A percentile compares a stretch with the other conserved stretches of the same genome.
Evolutionary conservation across 352 stramenopile genomes (phyloP).

Genomic region (Globisporangium mamillatum): DNA sequence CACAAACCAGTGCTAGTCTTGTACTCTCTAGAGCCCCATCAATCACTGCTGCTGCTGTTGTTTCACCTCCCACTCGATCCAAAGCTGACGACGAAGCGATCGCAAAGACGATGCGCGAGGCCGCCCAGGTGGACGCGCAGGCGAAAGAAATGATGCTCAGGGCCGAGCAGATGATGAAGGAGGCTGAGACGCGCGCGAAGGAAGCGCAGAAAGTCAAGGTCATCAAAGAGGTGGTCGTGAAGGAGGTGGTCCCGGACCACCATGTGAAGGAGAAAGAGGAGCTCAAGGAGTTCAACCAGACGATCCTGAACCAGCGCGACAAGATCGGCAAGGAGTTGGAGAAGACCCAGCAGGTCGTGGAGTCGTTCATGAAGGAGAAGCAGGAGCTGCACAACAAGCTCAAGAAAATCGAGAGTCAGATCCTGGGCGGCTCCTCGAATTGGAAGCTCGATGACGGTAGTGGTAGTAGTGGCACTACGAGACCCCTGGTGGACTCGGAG

Average conservation of each 20-base stretch:
- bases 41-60: not conserved
- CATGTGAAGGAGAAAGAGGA: slow-evolving; percentile 64
- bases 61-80: not conserved
- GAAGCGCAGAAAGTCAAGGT: slow-evolving; percentile 41
- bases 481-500: slow-evolving; percentile 48
- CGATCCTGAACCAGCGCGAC: slow-evolving; percentile 67
- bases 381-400: slow-evolving; percentile 45
- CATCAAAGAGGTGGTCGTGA: slow-evolving; percentile 67
- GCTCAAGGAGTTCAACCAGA: slow-evolving; percentile 60
- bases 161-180: slow-evolving; percentile 62
- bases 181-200: slow-evolving; percentile 40
- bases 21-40: not conserved
- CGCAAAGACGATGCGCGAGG: slow-evolving; percentile 42
- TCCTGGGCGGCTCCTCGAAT: slow-evolving; percentile 49
- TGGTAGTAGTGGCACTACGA: slow-evolving; percentile 6
- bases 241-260: slow-evolving; percentile 71
- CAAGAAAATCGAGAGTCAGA: slow-evolving; percentile 79
- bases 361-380: slow-evolving; percentile 31
- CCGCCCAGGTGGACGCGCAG: slow-evolving; percentile 53
- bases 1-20: not conserved
- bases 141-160: slow-evolving; percentile 76
- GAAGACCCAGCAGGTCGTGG: slow-evolving; percentile 69
- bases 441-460: slow-evolving; percentile 14
- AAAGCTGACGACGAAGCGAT: slow-evolving; percentile 22
- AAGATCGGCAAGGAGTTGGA: slow-evolving; percentile 73